phyloP scores from a whole-genome alignment of 1,284 basidiomycete species.

The Puccinia triticina region DNA sequence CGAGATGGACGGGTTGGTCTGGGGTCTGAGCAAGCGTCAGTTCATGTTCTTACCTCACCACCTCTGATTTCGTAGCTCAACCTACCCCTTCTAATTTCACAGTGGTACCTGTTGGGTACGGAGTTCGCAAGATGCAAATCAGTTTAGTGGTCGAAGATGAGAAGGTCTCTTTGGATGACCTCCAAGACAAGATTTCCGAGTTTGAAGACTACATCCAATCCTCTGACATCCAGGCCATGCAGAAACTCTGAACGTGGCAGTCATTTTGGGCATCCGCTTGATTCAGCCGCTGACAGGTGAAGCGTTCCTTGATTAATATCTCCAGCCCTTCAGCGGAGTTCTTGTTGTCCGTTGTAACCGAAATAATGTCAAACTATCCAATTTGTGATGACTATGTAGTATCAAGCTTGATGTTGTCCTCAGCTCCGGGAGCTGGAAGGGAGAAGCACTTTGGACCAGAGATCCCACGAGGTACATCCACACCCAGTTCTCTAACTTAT shows the following conservation, averaged over 20 bases:
- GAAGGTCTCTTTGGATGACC: constrained; percentile 88
- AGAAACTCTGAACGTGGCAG: constrained; percentile 50
- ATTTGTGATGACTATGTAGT: too few species aligned
- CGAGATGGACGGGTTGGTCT: constrained; percentile 87
- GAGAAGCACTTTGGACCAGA: too few species aligned
- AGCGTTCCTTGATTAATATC: too few species aligned
- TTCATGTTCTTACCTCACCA: neutral
- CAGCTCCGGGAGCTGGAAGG: too few species aligned
- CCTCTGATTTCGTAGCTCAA: neutral
- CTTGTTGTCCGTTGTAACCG: too few species aligned
- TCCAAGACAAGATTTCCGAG: constrained; percentile 76
- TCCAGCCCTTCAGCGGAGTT: too few species aligned
- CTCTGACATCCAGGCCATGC: constrained; percentile 68
- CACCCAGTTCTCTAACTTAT: too few species aligned
- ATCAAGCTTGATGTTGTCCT: too few species aligned
- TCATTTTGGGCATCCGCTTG: too few species aligned
- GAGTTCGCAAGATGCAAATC: constrained; percentile 89
- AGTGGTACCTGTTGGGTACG: constrained; percentile 90
- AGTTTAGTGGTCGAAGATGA: constrained; percentile 95
- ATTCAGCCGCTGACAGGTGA: too few species aligned
- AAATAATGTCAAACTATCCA: too few species aligned
- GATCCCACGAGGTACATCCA: too few species aligned
- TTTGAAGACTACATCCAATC: constrained; percentile 97
- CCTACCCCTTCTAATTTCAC: constrained; percentile 62
- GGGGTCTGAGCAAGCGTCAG: constrained; percentile 67